These are phyloP conservation scores for Sanguinoderma infundibulare DNA, from an alignment of 1,284 basidiomycete species.

Conservation along the genomic window DNA sequence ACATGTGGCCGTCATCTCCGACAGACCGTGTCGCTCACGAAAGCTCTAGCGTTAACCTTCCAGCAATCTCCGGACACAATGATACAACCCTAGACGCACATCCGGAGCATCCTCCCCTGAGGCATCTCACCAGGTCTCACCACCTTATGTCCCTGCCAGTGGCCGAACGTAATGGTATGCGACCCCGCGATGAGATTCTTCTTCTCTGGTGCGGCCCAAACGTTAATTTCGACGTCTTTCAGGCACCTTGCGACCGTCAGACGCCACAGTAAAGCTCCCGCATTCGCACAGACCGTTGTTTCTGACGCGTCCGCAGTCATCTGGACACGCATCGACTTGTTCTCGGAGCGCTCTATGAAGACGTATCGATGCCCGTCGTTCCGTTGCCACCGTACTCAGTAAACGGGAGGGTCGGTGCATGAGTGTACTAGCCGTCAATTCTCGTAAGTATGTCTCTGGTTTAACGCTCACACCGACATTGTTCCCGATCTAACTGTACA, in stretches of 20 bases:
- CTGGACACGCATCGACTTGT: neutral
- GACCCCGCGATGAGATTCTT: neutral
- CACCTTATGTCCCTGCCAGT: no score
- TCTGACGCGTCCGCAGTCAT: neutral
- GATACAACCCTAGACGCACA: neutral
- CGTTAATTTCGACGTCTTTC: neutral
- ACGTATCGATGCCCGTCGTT: no score
- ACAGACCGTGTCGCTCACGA: neutral
- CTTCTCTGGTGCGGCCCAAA: no score
- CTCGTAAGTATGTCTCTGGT: no score
- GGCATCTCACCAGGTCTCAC: no score
- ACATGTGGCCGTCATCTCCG: neutral
- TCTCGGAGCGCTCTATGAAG: neutral
- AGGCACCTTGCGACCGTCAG: neutral
- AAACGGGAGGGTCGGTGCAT: no score
- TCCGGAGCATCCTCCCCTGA: no score
- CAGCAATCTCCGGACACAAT: neutral
- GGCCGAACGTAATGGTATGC: neutral
- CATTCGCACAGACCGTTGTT: neutral
- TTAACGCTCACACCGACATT: no score
- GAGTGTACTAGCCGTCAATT: no score
- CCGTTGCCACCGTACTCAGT: no score
- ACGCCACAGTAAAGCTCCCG: no score
- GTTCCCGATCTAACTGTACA: no score
- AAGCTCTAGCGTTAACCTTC: neutral